Evolutionary conservation across 140 eudicot genomes (phyloP).

Genomic region (Senecio squalidus): DNA sequence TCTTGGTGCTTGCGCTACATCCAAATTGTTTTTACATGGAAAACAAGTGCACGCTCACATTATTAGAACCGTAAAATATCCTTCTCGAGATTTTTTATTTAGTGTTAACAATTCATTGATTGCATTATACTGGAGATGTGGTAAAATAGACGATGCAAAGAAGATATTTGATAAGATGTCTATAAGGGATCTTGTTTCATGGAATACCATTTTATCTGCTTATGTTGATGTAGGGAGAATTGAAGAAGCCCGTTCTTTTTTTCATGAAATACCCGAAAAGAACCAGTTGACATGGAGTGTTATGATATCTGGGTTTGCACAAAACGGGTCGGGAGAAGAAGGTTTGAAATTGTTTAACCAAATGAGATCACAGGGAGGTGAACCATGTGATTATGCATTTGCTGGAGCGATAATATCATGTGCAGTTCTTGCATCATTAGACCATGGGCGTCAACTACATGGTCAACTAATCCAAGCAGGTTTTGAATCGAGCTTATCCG

Average conservation of each 20-base stretch:
- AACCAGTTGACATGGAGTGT: slow-evolving; percentile 23
- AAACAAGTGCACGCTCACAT: slow-evolving; percentile 26
- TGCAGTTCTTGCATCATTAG: slow-evolving; percentile 25
- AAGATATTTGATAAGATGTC: slow-evolving; percentile 21
- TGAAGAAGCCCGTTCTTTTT: slow-evolving; percentile 18
- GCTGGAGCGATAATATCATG: slow-evolving; percentile 27
- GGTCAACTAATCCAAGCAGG: slow-evolving; percentile 26
- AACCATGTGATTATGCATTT: slow-evolving; percentile 26
- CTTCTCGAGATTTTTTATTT: slow-evolving; percentile 18
- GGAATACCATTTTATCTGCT: slow-evolving; percentile 23
- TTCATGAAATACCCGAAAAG: slow-evolving; percentile 13
- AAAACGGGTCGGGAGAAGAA: slow-evolving; percentile 25
- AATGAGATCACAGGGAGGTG: slow-evolving; percentile 15
- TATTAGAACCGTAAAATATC: slow-evolving; percentile 9
- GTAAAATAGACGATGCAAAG: slow-evolving; percentile 17
- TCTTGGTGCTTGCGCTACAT: slow-evolving; percentile 22
- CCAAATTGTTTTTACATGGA: slow-evolving; percentile 19
- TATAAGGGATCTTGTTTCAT: slow-evolving; percentile 17
- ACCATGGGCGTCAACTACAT: slow-evolving; percentile 28
- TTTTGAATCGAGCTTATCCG: slow-evolving; percentile 20
- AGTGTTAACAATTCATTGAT: slow-evolving; percentile 25
- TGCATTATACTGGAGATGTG: slow-evolving; percentile 23
- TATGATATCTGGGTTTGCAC: slow-evolving; percentile 29
- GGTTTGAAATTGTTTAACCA: slow-evolving; percentile 22
- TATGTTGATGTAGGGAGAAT: slow-evolving; percentile 21